Conservation (phyloP, 495 filamentous ascomycete species). For the Penicillium simplicissimum region DNA sequence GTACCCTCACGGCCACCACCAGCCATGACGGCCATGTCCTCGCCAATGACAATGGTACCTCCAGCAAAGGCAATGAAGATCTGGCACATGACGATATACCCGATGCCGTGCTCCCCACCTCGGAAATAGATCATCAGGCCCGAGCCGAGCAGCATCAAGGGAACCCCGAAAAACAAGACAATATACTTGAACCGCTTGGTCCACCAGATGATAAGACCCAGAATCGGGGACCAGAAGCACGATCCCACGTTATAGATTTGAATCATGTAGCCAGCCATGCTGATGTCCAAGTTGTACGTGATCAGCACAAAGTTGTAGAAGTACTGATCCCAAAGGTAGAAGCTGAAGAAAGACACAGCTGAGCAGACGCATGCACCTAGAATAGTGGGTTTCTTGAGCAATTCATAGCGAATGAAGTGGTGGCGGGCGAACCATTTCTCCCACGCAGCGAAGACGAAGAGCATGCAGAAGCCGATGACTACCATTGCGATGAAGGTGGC, state of each 20-base stretch:
- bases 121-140: slow-evolving; percentile 72
- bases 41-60: slow-evolving; percentile 63
- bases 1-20: slow-evolving; percentile 61
- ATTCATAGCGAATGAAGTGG: slow-evolving; percentile 61
- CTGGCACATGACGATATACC: slow-evolving; percentile 75
- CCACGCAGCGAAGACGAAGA: slow-evolving; percentile 59
- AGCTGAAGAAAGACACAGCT: slow-evolving; percentile 58
- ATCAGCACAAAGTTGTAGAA: slow-evolving; percentile 74
- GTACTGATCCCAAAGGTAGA: slow-evolving; percentile 67
- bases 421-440: slow-evolving; percentile 58
- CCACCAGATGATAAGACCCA: slow-evolving; percentile 58
- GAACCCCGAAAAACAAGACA: slow-evolving; percentile 62
- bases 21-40: slow-evolving; percentile 77
- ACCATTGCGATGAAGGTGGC: slow-evolving; percentile 57
- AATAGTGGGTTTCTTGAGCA: slow-evolving; percentile 65
- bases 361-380: slow-evolving; percentile 61
- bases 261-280: slow-evolving; percentile 60
- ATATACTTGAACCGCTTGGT: slow-evolving; percentile 59
- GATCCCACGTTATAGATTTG: slow-evolving; percentile 74
- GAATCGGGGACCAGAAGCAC: slow-evolving; percentile 59
- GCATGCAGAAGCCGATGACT: slow-evolving; percentile 53
- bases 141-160: slow-evolving; percentile 63
- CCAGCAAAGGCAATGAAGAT: slow-evolving; percentile 76
- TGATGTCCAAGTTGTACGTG: slow-evolving; percentile 59
- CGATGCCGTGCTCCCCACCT: slow-evolving; percentile 56